phyloP scores from a whole-genome alignment of 2,329 filamentous ascomycete species.

The Gnomoniopsis smithogilvyi region DNA sequence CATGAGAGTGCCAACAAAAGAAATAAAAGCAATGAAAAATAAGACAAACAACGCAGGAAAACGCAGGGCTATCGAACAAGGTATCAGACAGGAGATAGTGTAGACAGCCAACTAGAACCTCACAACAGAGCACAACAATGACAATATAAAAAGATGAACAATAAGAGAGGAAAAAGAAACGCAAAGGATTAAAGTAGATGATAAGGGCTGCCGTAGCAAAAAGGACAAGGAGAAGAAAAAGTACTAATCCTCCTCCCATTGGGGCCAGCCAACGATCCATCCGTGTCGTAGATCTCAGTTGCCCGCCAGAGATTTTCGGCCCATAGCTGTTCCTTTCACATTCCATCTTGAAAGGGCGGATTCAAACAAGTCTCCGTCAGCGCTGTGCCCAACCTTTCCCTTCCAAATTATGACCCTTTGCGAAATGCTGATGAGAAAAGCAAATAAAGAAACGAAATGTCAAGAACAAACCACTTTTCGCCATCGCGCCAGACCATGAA shows the following conservation, averaged over 20 bases:
- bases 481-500: conserved; percentile 23
- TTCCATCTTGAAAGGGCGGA: conserved; percentile 19
- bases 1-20: not conserved
- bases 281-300: conserved; percentile 41
- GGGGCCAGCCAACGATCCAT: conserved; percentile 49
- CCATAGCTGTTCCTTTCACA: conserved; percentile 25
- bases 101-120: conserved; percentile 8
- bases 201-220: conserved; percentile 42
- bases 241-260: conserved; percentile 33
- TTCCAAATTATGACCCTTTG: conserved; percentile 37
- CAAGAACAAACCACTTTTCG: conserved; percentile 19
- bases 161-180: conserved; percentile 25
- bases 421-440: conserved; percentile 27
- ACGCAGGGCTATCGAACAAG: conserved; percentile 55
- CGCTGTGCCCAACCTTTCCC: conserved; percentile 34
- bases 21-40: conserved; percentile 8
- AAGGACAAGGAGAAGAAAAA: conserved; percentile 42
- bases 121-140: conserved; percentile 12
- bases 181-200: conserved; percentile 35
- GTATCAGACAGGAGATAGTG: conserved; percentile 46
- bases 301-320: conserved; percentile 31
- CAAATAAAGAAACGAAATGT: conserved; percentile 21
- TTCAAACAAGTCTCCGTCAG: conserved; percentile 34
- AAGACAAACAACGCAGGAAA: conserved; percentile 19
- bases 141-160: conserved; percentile 28